Evolutionary conservation across 441 rosid species (phyloP).

Genomic region (Cnidoscolus chayamansa): DNA sequence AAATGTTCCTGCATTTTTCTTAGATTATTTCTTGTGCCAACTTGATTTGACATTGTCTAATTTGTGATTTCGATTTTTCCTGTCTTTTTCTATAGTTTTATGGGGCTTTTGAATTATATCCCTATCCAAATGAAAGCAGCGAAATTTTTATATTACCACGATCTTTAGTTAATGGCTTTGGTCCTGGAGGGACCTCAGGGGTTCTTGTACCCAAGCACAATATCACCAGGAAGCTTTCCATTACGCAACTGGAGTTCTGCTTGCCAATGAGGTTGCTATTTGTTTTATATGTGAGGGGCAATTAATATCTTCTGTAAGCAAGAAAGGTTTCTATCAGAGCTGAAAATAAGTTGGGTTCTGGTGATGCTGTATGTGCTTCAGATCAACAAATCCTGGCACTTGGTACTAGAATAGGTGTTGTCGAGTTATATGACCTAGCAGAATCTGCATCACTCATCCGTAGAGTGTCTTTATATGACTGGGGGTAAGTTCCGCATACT

Average conservation of each 20-base stretch:
- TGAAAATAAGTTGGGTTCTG: constrained; percentile 66
- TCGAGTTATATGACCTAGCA: constrained; percentile 78
- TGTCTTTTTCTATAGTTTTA: constrained; percentile 51
- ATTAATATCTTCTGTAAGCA: constrained; percentile 72
- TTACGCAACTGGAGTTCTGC: constrained; percentile 74
- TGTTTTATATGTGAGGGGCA: constrained; percentile 73
- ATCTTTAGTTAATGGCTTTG: constrained; percentile 53
- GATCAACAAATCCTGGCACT: constrained; percentile 96
- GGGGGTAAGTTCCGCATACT: constrained; percentile 66
- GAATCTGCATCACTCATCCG: constrained; percentile 73
- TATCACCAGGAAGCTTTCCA: constrained; percentile 41
- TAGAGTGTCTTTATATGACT: constrained; percentile 78
- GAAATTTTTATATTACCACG: constrained; percentile 34
- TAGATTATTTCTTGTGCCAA: not conserved
- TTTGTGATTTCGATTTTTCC: constrained; percentile 7
- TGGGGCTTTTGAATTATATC: constrained; percentile 69
- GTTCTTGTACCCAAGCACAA: constrained; percentile 32
- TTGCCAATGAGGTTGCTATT: constrained; percentile 63
- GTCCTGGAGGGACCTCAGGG: constrained; percentile 43
- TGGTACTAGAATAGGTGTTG: constrained; percentile 89
- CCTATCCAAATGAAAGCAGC: constrained; percentile 31
- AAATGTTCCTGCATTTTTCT: too few species aligned
- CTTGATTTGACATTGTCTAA: constrained; percentile 5
- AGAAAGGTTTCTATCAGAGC: constrained; percentile 77
- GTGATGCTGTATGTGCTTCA: constrained; percentile 79